Percentiles rank a stretch among this genome's conserved stretches.
These are phyloP conservation scores for Fusarium abutilonis DNA, from an alignment of 2,329 filamentous ascomycete genomes.

Conservation along the genomic window DNA sequence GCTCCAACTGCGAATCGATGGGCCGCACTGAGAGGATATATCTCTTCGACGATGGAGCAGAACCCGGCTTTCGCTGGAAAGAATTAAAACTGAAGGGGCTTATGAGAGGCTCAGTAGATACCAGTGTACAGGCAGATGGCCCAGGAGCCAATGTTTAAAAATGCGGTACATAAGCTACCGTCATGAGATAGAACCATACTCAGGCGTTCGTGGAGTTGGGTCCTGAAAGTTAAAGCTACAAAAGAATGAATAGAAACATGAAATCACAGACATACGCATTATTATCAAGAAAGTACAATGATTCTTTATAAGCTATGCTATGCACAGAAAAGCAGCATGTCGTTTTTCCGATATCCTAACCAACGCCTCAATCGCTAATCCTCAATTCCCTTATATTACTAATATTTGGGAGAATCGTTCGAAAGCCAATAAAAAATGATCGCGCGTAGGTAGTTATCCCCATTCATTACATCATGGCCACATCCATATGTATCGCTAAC, in stretches of 20 bases:
- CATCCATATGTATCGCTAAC: conserved; percentile 24
- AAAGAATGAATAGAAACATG: neutral
- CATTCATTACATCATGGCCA: conserved; percentile 14
- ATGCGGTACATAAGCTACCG: neutral
- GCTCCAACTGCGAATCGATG: conserved; percentile 69
- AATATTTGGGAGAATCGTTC: conserved; percentile 13
- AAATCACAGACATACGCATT: neutral
- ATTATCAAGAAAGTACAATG: conserved; percentile 2
- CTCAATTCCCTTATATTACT: conserved; percentile 23
- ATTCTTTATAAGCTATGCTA: conserved; percentile 26
- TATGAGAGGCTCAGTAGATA: conserved; percentile 9
- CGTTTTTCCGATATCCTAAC: conserved; percentile 30
- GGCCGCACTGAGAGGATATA: conserved; percentile 84
- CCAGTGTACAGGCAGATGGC: neutral
- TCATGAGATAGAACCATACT: neutral
- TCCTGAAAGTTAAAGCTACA: conserved; percentile 1
- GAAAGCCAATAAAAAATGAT: conserved; percentile 11
- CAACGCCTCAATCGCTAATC: conserved; percentile 38
- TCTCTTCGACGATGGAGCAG: conserved; percentile 88
- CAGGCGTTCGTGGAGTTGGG: conserved; percentile 39
- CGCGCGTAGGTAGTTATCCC: conserved; percentile 8
- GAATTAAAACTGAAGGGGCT: conserved; percentile 15
- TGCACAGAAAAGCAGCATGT: conserved; percentile 5
- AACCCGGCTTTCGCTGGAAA: conserved; percentile 74
- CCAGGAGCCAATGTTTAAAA: neutral